Base-by-base conservation (phyloP, 768 basidiomycete species). In the Albatrellus ellisii region DNA sequence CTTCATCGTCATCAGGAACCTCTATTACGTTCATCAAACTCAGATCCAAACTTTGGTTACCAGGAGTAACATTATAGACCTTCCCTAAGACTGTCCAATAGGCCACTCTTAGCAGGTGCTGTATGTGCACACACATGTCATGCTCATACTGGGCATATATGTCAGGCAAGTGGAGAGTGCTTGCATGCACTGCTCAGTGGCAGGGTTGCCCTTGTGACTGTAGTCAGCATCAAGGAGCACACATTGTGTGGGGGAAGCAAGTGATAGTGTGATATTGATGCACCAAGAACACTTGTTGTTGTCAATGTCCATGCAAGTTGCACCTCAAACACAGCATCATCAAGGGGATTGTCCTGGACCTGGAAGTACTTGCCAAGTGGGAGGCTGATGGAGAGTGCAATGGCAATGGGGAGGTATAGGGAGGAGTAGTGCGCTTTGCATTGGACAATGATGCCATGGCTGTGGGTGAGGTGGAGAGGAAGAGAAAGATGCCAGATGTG, bases 231-330 rank as follows among this genome's bases (percentile, higher is more conserved):
- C 77, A 20, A 81, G 65, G 11, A 75, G 56, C 15, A 58, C 57
- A 24, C 73, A 69, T 55, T 81, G 79, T 22, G 56, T 70, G 1
- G 75, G 66, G 3, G 64, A 65, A 2, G 70, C 76, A 26, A 68
- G 56, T 17, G 63, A 57, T 44, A 97, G 68, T 25, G 90, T 91
- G 24, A 75, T 77, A 62, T 95, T 95, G 59, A 95, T 70, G 50
- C 81, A 80, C 95, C 94, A 99, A n/a, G 83, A 84, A 62, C 92
- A 97, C 64, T 92, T 95, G 74, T 95, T 97, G 63, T 97, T 92
- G 46, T 95, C 62, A 54, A 98, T 98, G 59, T 98, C 94, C 15
- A 91, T 97, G 15, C 94, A 40, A 95, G 80, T 52, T 81, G 70
- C 62, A 90, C 89, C 0, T 89, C 87, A 10, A 83, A 72, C 4